These are phyloP conservation scores for Fusarium sp. DNA, from an alignment of 2,329 filamentous ascomycete species.

Conservation along the genomic window DNA sequence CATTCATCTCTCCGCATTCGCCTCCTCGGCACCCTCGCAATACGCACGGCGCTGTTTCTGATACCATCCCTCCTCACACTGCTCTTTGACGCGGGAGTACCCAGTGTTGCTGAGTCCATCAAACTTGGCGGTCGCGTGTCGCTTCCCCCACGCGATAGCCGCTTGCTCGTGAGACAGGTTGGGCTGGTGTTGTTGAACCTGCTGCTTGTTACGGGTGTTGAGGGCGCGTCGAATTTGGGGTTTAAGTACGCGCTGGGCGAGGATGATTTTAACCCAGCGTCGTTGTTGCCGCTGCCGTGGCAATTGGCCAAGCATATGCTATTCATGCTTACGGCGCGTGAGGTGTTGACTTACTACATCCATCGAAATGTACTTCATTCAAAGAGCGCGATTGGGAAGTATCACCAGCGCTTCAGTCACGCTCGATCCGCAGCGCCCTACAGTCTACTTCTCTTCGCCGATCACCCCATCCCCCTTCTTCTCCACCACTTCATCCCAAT, in stretches of 20 bases:
- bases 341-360: slow-evolving; percentile 78
- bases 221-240: slow-evolving; percentile 58
- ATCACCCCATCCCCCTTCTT: slow-evolving; percentile 76
- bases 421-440: slow-evolving; percentile 68
- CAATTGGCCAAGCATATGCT: slow-evolving; percentile 64
- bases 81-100: slow-evolving; percentile 77
- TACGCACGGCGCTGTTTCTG: slow-evolving; percentile 79
- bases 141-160: slow-evolving; percentile 61
- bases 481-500: slow-evolving; percentile 73
- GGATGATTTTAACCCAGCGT: slow-evolving; percentile 63
- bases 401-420: slow-evolving; percentile 65
- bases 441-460: slow-evolving; percentile 73
- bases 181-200: slow-evolving; percentile 63
- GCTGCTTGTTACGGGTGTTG: slow-evolving; percentile 57
- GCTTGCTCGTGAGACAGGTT: slow-evolving; percentile 53
- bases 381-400: slow-evolving; percentile 53
- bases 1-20: slow-evolving; percentile 83
- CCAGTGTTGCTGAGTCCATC: slow-evolving; percentile 75
- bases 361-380: slow-evolving; percentile 80
- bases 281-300: slow-evolving; percentile 66
- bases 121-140: slow-evolving; percentile 73
- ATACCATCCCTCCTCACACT: slow-evolving; percentile 80
- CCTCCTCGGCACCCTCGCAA: slow-evolving; percentile 75
- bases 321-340: slow-evolving; percentile 60
- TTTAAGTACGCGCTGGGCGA: slow-evolving; percentile 53